Evolutionary conservation across 371 early-diverging fungal species (phyloP), one percentile per base, ranked within the genome.

Genomic region (Fennellomyces sp.): DNA sequence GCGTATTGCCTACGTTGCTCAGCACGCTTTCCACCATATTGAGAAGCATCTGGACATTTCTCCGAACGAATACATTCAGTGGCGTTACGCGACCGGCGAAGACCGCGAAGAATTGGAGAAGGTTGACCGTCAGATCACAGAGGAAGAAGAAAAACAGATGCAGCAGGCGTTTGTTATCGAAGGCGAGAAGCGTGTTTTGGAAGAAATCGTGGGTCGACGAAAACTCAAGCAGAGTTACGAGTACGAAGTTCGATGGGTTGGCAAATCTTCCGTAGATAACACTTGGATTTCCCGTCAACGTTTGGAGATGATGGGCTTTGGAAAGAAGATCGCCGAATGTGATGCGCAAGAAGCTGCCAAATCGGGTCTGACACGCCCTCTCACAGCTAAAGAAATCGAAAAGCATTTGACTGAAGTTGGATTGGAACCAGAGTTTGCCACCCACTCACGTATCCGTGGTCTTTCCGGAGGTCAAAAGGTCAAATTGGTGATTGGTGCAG

Each of bases 381-480:
- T 89, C 58, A 86, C 88, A 15, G 72, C 81, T 36, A 81, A 77
- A 58, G 87, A 88, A 64, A 87, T 88, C 42, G 86, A 88, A 65
- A 88, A 84, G 77, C 89, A 90, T 64, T 67, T 90, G 66, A 65
- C 64, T 33, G 89, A 89, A 66, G 75, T 90, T 60, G 90, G 90
- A 58, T 72, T 89, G 45, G 85, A 85, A 41, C 74, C 89, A 39
- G 88, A 90, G 59, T 87, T 89, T 63, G 90, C 88, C 48, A 87
- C 91, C 61, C 92, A 93, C 84, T 84, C 82, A 69, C 90, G 87
- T 69, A 92, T 93, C 71, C 83, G 84, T 76, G 92, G 90, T 79
- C 85, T 96, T 12, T 92, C 93, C 52, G 94, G 94, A 70, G 94
- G 94, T 56, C 94, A 96, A 73, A 96, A 96, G 80, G 92, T 91